Conservation (phyloP, 2,329 filamentous ascomycete genomes). For the Bipolaris oryzae region DNA sequence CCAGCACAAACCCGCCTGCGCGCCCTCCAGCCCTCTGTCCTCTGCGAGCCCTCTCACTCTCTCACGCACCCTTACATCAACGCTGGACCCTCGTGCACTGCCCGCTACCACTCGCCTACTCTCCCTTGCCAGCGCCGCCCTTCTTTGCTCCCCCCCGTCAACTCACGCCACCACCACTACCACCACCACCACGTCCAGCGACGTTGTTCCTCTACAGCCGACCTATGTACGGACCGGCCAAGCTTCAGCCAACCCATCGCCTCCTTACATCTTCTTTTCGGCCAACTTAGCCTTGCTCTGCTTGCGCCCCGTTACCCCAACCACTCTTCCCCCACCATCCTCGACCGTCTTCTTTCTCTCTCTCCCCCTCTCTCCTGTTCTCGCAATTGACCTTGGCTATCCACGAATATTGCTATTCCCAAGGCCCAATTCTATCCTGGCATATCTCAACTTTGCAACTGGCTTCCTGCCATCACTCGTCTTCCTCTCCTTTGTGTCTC, state of each 20-base stretch:
- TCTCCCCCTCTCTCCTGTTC: constrained; percentile 8
- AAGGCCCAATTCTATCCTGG: constrained; percentile 7
- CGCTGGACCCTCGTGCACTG: constrained; percentile 20
- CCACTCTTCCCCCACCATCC: constrained; percentile 12
- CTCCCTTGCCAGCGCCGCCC: constrained; percentile 15
- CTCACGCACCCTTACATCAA: constrained; percentile 19
- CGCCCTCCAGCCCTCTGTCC: constrained; percentile 26
- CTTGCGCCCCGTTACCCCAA: constrained; percentile 14
- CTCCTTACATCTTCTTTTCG: constrained; percentile 17
- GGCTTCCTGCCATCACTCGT: not conserved
- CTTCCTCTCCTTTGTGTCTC: constrained; percentile 6
- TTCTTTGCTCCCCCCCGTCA: not conserved
- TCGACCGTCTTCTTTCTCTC: not conserved
- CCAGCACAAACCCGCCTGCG: constrained; percentile 26
- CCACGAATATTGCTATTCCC: constrained; percentile 4
- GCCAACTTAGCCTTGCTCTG: constrained; percentile 14
- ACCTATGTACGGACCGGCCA: constrained; percentile 20
- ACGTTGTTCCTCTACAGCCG: constrained; percentile 19
- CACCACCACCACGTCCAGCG: constrained; percentile 10
- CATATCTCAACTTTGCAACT: too few relatives aligned
- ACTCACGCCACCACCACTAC: too few relatives aligned
- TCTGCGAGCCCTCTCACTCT: constrained; percentile 1
- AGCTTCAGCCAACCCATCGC: constrained; percentile 15
- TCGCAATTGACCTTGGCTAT: constrained; percentile 19
- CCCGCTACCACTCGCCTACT: constrained; percentile 13